Evolutionary conservation across 2,329 filamentous ascomycete genomes (phyloP), one percentile per base, ranked within the genome.

Genomic region (Tricladium varicosporioides): DNA sequence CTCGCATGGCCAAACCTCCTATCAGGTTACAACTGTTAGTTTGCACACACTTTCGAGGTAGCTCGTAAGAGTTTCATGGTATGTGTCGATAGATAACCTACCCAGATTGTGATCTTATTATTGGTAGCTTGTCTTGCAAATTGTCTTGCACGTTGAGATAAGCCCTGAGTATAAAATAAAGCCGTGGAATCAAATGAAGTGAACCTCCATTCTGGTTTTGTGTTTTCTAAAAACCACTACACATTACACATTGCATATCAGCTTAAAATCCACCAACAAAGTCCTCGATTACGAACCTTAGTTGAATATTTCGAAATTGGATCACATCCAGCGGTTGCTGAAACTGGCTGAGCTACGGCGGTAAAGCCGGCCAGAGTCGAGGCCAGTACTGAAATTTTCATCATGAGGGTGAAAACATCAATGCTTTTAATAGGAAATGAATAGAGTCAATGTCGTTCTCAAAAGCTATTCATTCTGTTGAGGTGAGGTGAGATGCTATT

Each of bases 1-100:
- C 16, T 57, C 49, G 40, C 54, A 57, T 18, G 54, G 54, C 54
- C 54, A 57, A 32, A 57, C 31, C 11, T 57, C 54, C 54, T 57
- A 22, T 11, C 19, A 14, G 10, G 10, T 15, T n/a, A 27, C 5
- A 8, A 16, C 15, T 1, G 32, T 51, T 15, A 56, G 42, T 36
- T 32, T 1, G 16, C 15, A 22, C 5, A 13, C 19, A 14, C n/a
- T 9, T 5, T 16, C 3, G 15, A 33, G 11, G 16, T 13, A 22
- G 33, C 22, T 27, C 22, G n/a, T 27, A 27, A 27, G 22, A 27
- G 22, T 27, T 27, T 27, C 7, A 27, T 42, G 48, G 9, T 7
- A 14, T n/a, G 31, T 14, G 10, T 0, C 32, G 43, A n/a, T 3
- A 36, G 15, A 11, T 36, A 36, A 15, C 54, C 15, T 31, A 57